Evolutionary conservation across 2,329 filamentous ascomycete genomes (phyloP), one percentile per base, ranked within the genome.

Genomic region (Kalaharituber pfeilii): DNA sequence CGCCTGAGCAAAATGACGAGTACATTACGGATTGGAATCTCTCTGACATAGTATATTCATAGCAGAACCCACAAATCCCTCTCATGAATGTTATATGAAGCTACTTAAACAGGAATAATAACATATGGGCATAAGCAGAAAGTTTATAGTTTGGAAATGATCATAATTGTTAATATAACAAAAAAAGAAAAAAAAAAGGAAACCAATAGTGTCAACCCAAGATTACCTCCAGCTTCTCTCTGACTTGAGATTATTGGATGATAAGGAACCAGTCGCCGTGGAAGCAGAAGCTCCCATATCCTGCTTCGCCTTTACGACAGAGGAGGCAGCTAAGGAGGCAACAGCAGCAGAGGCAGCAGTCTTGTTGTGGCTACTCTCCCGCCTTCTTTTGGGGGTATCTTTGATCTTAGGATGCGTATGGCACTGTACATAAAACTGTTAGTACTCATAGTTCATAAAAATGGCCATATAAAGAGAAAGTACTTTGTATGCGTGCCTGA

Each of bases 401-500:
- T 82, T 84, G 65, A 81, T 75, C 67, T 84, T 84, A 15, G 78
- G 76, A 61, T 84, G 81, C 1, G 79, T 80, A 65, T 84, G 81
- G 61, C 81, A 84, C 80, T 82, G 52, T 24, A 22, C n/a, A 22
- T 20, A 53, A 18, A 39, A 58, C 65, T 62, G 63, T 59, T 49
- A 51, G 29, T 47, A 47, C n/a, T 20, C 42, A 47, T 11, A 22
- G 2, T 25, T 15, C 13, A 15, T 22, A 5, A 9, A 9, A 22
- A 5, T 18, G 9, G 47, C 33, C 28, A 50, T 26, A 24, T 50
- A 5, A 47, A 22, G 11, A 13, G 11, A 20, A 42, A 51, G 52
- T 27, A 60, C 58, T 57, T 89, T 91, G 72, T 91, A 91, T 49
- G 85, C 84, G 68, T 93, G 86, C 60, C 86, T 75, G 68, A 89